These are phyloP conservation scores for Boletus coccyginus DNA, from an alignment of 768 basidiomycete species.

Conservation along the genomic window DNA sequence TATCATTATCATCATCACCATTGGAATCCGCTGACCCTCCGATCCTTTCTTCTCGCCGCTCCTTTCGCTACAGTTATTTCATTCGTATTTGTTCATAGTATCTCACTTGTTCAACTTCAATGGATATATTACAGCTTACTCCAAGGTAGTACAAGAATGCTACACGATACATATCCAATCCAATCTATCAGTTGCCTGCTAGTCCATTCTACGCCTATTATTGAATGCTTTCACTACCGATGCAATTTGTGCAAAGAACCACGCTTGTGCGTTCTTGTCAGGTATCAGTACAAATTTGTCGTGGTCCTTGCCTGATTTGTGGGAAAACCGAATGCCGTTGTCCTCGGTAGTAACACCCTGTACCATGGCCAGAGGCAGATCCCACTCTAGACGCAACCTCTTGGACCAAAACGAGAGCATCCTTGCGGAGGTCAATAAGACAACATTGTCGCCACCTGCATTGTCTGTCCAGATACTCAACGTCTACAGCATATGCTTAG, in stretches of 20 bases:
- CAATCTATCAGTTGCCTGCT: conserved; percentile 14
- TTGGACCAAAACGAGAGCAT: conserved; percentile 84
- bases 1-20: conserved; percentile 21
- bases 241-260: conserved; percentile 80
- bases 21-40: conserved; percentile 15
- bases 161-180: conserved; percentile 21
- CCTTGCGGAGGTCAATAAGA: conserved; percentile 74
- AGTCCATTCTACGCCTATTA: conserved; percentile 69
- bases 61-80: conserved; percentile 17
- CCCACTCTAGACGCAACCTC: conserved; percentile 87
- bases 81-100: conserved; percentile 26
- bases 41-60: conserved; percentile 16
- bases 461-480: conserved; percentile 47
- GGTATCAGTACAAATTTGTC: conserved; percentile 77
- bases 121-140: conserved; percentile 25
- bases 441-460: conserved; percentile 75
- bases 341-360: conserved; percentile 88
- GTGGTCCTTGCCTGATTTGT: conserved; percentile 72
- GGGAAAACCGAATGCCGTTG: conserved; percentile 83
- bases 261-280: conserved; percentile 69
- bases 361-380: conserved; percentile 81
- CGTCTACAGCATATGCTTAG: conserved; percentile 1
- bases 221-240: conserved; percentile 77
- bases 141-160: conserved; percentile 24
- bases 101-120: conserved; percentile 22